Evolutionary conservation across 495 filamentous ascomycete genomes (phyloP).

Genomic region (Immersiella caudata): DNA sequence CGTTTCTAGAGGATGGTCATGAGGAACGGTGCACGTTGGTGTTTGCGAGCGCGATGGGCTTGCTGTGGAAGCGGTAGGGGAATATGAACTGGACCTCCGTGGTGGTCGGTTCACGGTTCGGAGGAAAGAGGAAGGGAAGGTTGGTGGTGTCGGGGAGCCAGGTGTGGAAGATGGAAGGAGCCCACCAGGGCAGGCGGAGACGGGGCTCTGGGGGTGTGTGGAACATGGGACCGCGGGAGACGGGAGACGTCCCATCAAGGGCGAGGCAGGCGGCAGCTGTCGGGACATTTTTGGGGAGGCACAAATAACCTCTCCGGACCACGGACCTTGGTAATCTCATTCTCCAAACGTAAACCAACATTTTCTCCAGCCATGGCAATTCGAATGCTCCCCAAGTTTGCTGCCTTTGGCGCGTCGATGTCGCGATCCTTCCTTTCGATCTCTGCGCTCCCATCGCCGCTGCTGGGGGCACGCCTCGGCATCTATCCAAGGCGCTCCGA

Average conservation of each 20-base stretch:
- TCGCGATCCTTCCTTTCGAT: not conserved
- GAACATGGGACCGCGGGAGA: constrained; percentile 36
- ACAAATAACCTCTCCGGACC: constrained; percentile 25
- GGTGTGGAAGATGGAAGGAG: constrained; percentile 25
- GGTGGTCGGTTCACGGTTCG: constrained; percentile 14
- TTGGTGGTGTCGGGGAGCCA: constrained; percentile 18
- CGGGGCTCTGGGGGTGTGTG: constrained; percentile 30
- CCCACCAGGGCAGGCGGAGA: constrained; percentile 26
- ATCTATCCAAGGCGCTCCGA: not conserved
- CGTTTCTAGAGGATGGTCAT: not conserved
- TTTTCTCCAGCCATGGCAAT: not conserved
- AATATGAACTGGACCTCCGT: constrained; percentile 13
- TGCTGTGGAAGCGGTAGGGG: not conserved
- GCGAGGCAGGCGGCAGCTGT: constrained; percentile 37
- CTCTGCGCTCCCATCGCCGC: not conserved
- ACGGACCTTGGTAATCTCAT: not conserved
- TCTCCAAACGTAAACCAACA: not conserved
- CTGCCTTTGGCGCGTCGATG: not conserved
- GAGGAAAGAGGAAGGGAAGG: constrained; percentile 17
- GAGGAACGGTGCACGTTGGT: not conserved
- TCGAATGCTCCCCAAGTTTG: not conserved
- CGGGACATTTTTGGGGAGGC: constrained; percentile 36
- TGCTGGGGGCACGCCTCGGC: not conserved
- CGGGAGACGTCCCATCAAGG: constrained; percentile 36
- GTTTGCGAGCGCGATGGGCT: not conserved